These are phyloP conservation scores for Coriaria nepalensis DNA, from an alignment of 306 rosid genomes.

Conservation along the genomic window DNA sequence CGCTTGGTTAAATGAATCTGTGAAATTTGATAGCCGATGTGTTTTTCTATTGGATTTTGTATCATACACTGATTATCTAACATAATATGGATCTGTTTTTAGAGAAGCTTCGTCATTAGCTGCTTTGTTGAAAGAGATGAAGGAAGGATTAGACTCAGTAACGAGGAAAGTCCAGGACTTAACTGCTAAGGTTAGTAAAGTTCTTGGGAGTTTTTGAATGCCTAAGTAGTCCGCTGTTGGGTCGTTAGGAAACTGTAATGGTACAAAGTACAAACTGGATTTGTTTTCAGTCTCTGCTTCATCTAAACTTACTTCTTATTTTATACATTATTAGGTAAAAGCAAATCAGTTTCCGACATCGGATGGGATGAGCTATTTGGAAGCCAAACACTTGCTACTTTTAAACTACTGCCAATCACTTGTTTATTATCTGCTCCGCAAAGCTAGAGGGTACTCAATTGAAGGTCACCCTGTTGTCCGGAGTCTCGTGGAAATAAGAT, in stretches of 20 bases:
- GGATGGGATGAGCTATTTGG: constrained; percentile 80
- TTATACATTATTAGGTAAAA: constrained; percentile 34
- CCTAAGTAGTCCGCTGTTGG: no score
- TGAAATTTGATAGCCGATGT: not conserved
- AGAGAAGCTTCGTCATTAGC: constrained; percentile 53
- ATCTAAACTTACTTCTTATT: not conserved
- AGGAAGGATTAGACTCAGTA: constrained; percentile 56
- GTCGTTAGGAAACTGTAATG: no score
- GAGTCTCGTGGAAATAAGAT: constrained; percentile 67
- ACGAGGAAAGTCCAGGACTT: constrained; percentile 49
- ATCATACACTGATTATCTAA: not conserved
- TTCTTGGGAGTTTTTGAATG: no score
- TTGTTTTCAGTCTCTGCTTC: constrained; percentile 1
- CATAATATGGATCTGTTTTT: constrained; percentile 1
- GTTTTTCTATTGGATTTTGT: not conserved
- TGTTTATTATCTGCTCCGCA: constrained; percentile 64
- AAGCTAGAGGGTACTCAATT: constrained; percentile 61
- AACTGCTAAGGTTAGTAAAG: constrained; percentile 43
- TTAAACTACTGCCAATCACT: constrained; percentile 73
- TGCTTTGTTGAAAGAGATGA: constrained; percentile 67
- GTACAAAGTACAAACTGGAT: not conserved
- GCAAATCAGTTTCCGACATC: constrained; percentile 45
- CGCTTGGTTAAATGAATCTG: not conserved
- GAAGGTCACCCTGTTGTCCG: constrained; percentile 63
- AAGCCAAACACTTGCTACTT: constrained; percentile 72